A percentile compares a stretch with the other conserved stretches of the same genome.
phyloP scores from a whole-genome alignment of 805 yeast species.

The Metschnikowia sp. region DNA sequence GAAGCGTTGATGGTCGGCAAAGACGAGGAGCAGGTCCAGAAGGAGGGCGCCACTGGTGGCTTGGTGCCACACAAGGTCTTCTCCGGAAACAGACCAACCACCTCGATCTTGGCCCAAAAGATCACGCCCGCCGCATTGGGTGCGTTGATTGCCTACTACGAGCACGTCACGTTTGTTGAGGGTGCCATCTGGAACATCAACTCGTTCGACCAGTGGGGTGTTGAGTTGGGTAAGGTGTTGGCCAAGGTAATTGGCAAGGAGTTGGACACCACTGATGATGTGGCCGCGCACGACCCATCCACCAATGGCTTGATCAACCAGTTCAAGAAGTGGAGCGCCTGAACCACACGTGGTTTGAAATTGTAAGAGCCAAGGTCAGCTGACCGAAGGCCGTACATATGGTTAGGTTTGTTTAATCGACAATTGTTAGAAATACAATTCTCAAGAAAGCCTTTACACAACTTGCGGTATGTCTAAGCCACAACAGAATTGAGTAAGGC shows the following conservation, averaged over 20 bases:
- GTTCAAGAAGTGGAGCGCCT: slow-evolving; percentile 76
- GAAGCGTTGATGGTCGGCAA: slow-evolving; percentile 98
- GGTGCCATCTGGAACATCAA: slow-evolving; percentile 99
- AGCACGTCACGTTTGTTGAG: slow-evolving; percentile 94
- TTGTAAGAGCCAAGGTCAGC: background rate
- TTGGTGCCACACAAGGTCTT: slow-evolving; percentile 94
- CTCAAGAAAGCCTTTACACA: background rate
- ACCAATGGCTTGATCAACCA: slow-evolving; percentile 92
- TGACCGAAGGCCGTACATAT: too few species aligned
- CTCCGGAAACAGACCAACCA: slow-evolving; percentile 98
- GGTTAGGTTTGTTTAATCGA: too few species aligned
- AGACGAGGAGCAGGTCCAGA: slow-evolving; percentile 73
- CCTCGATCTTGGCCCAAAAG: slow-evolving; percentile 91
- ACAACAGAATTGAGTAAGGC: too few species aligned
- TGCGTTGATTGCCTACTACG: slow-evolving; percentile 95
- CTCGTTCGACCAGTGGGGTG: slow-evolving; percentile 99
- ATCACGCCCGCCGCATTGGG: slow-evolving; percentile 97
- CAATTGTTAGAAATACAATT: too few species aligned
- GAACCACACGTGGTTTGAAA: slow-evolving; percentile 6
- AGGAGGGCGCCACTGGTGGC: slow-evolving; percentile 85
- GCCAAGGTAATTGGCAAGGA: slow-evolving; percentile 95
- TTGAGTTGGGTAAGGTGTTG: slow-evolving; percentile 95
- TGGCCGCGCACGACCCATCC: slow-evolving; percentile 78
- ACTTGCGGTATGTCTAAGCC: background rate
- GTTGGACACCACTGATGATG: slow-evolving; percentile 57